Base-by-base conservation (phyloP, 1,284 basidiomycete species). In the Hemileia vastatrix region DNA sequence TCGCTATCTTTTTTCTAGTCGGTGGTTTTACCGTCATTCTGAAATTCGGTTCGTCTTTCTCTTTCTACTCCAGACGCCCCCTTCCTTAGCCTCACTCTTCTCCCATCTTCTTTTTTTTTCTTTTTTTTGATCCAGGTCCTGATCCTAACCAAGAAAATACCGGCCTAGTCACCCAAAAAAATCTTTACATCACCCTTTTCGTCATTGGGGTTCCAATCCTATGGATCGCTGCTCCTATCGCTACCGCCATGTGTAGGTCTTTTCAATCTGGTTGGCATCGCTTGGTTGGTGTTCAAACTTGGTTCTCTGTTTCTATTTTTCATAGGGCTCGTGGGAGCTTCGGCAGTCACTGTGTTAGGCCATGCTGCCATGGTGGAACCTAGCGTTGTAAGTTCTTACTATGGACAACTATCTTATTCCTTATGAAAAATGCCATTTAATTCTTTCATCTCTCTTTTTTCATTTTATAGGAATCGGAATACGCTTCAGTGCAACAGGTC, bases 11-110 rank as follows among this genome's bases (percentile, higher is more conserved):
- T 40, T 92, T 97, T 81, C 84, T 98, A 69, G 84, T 92, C 67
- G 89, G 90, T 52, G 94, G 94, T 2, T 97, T 96, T 78, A 77
- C 84, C 33, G 83, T 83, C 49, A 94, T 97, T 79, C 93, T 91
- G 79, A 85, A 82, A 72, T 96, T 88, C 69, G 90, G 90, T 92
- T 67, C 72, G 87, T 79, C 15, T 6, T 53, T 53, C 3, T 15
- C n/a, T 23, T 6, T 4, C 15, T 18, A 47, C 13, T 47, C 33
- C 6, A 6, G 19, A 11, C 21, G 4, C n/a, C 53, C 18, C 33
- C n/a, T 27, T 48, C 36, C 24, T 49, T 44, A 31, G 49, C 33
- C 33, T 19, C 1, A 50, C 54, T 50, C 21, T 24, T 58, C 32
- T 48, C 57, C 50, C 45, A 33, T 53, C 36, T 36, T n/a, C 49